These are phyloP conservation scores for Nitzschia putrida DNA, from an alignment of 108 stramenopile genomes.

Conservation along the genomic window DNA sequence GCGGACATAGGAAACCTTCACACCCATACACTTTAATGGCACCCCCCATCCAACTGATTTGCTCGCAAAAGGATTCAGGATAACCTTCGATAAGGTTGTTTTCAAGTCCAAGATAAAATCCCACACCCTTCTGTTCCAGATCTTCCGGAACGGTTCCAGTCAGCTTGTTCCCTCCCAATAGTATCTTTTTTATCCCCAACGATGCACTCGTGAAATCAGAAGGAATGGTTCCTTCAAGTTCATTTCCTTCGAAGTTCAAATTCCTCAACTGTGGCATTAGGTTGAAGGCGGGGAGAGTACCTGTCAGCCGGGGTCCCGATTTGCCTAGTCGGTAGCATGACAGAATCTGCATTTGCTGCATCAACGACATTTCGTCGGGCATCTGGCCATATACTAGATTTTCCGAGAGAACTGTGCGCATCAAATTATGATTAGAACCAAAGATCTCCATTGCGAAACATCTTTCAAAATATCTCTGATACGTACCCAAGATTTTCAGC, in stretches of 20 bases:
- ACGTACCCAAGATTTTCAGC: constrained; percentile 36
- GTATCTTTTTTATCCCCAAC: constrained; percentile 19
- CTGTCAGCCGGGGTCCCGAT: constrained; percentile 21
- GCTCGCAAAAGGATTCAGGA: constrained; percentile 50
- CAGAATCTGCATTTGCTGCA: constrained; percentile 56
- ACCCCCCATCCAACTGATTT: constrained; percentile 54
- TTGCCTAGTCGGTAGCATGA: constrained; percentile 36
- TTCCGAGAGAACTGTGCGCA: constrained; percentile 41
- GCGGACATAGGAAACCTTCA: constrained; percentile 64
- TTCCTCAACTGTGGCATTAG: constrained; percentile 36
- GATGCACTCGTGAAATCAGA: constrained; percentile 25
- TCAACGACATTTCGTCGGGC: constrained; percentile 47
- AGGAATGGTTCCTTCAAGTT: constrained; percentile 38
- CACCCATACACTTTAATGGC: constrained; percentile 49
- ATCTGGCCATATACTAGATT: constrained; percentile 65
- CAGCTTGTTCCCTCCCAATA: constrained; percentile 45
- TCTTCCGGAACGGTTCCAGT: constrained; percentile 50
- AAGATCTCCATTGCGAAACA: too few species aligned
- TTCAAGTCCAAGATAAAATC: constrained; percentile 52
- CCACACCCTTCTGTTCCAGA: constrained; percentile 19
- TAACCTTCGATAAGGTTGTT: constrained; percentile 53
- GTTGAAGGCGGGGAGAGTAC: constrained; percentile 25
- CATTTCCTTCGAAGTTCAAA: constrained; percentile 60
- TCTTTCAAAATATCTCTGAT: constrained; percentile 19
- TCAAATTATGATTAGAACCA: not conserved